Evolutionary conservation across 148 eudicot genomes (phyloP).

Genomic region (Amaranthus palmeri): DNA sequence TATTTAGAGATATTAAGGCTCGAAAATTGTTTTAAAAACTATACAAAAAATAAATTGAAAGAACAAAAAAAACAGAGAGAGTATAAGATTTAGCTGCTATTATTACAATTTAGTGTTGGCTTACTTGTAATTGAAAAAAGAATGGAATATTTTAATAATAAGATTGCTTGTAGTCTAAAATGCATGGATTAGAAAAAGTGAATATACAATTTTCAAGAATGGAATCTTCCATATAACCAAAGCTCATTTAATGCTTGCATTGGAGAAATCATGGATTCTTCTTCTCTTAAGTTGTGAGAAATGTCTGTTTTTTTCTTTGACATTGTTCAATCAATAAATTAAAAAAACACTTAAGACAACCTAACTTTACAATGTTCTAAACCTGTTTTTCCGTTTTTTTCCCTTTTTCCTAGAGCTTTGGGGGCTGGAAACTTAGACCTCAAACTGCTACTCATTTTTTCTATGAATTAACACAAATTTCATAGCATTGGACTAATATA

Average conservation of each 20-base stretch:
- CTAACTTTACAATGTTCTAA: constrained; percentile 58
- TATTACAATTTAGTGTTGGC: too few species aligned
- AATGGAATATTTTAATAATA: neutral
- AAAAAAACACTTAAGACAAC: constrained; percentile 32
- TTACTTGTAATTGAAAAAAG: too few species aligned
- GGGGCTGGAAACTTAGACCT: constrained; percentile 38
- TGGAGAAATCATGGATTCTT: constrained; percentile 53
- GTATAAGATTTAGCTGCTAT: too few species aligned
- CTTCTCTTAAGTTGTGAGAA: constrained; percentile 66
- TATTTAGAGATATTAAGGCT: too few species aligned
- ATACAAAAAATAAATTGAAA: too few species aligned
- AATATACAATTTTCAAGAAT: constrained; percentile 56
- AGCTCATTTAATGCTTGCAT: constrained; percentile 69
- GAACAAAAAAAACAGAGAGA: too few species aligned
- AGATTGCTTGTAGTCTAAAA: constrained; percentile 10
- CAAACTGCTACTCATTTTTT: neutral
- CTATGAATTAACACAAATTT: neutral
- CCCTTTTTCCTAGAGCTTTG: constrained; percentile 50
- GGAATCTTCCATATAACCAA: constrained; percentile 88
- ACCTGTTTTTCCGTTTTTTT: constrained; percentile 37
- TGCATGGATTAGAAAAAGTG: constrained; percentile 30
- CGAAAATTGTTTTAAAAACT: too few species aligned
- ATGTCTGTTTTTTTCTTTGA: constrained; percentile 67
- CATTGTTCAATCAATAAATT: constrained; percentile 38
- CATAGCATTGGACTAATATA: neutral